A percentile compares a stretch with the other conserved stretches of the same genome.
Conservation (phyloP, 176 grass and related monocot species). For the Luzula sylvatica region DNA sequence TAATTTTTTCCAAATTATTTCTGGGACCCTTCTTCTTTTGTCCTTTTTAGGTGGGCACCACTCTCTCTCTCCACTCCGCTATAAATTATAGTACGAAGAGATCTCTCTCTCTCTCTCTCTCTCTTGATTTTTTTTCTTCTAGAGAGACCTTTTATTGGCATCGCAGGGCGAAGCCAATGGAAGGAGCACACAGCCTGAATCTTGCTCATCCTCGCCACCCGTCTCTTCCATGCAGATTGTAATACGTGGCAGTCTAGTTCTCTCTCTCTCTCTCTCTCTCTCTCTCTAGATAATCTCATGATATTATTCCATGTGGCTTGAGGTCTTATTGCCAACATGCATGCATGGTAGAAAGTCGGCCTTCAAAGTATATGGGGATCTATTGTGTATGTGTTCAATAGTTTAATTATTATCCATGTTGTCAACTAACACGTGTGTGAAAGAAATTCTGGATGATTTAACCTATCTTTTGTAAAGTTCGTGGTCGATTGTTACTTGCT, state of each 20-base stretch:
- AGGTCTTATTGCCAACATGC: slow-evolving; percentile 3
- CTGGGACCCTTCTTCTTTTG: slow-evolving; percentile 2
- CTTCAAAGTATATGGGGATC: too few species aligned
- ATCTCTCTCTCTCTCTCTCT: neutral
- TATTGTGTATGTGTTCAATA: too few species aligned
- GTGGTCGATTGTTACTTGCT: too few species aligned
- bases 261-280: neutral
- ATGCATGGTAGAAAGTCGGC: neutral
- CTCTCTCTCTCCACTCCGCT: neutral
- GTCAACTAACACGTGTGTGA: neutral
- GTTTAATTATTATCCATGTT: neutral
- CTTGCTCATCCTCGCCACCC: slow-evolving; percentile 11
- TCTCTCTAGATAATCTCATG: slow-evolving; percentile 11
- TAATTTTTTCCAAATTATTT: too few species aligned
- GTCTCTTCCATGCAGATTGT: neutral
- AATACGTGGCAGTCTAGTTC: neutral
- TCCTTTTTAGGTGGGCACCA: slow-evolving; percentile 7
- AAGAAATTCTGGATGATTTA: neutral
- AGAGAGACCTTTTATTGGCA: neutral
- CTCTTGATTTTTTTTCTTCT: too few species aligned
- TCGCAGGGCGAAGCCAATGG: slow-evolving; percentile 8
- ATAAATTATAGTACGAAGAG: neutral
- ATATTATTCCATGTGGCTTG: slow-evolving; percentile 8
- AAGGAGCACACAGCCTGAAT: neutral
- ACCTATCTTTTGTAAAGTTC: too few species aligned